A percentile compares a stretch with the other conserved stretches of the same genome.
phyloP scores from a whole-genome alignment of 1,139 yeast species.

The Taphrina flavorubra region DNA sequence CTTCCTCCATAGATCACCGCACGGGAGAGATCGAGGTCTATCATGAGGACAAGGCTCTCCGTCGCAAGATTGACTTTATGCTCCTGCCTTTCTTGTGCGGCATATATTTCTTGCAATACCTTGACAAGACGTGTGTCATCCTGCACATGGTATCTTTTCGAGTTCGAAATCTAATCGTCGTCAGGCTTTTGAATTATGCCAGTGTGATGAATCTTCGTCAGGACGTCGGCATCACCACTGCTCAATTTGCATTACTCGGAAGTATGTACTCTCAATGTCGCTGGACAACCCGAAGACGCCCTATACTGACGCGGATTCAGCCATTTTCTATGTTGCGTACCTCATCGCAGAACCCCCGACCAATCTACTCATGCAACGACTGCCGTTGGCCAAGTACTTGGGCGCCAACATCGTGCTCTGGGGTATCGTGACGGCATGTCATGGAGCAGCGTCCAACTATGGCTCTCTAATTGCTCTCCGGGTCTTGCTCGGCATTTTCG shows the following conservation, averaged over 20 bases:
- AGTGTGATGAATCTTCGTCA: slow-evolving; percentile 63
- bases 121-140: slow-evolving; percentile 60
- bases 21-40: slow-evolving; percentile 20
- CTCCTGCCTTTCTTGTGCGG: slow-evolving; percentile 40
- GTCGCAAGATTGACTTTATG: slow-evolving; percentile 42
- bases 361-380: slow-evolving; percentile 59
- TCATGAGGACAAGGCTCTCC: slow-evolving; percentile 44
- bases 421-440: slow-evolving; percentile 59
- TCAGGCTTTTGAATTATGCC: slow-evolving; percentile 54
- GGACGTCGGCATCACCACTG: slow-evolving; percentile 51
- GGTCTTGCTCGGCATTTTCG: slow-evolving; percentile 62
- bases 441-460: slow-evolving; percentile 58
- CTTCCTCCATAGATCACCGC: not conserved
- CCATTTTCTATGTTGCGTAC: slow-evolving; percentile 64
- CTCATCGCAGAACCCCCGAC: slow-evolving; percentile 62
- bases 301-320: not conserved
- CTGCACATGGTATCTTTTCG: not conserved
- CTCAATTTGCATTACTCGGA: slow-evolving; percentile 61
- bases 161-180: not conserved
- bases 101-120: slow-evolving; percentile 60
- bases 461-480: slow-evolving; percentile 54
- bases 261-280: slow-evolving; percentile 48
- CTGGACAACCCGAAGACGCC: too few species aligned
- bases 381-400: slow-evolving; percentile 61
- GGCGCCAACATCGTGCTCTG: slow-evolving; percentile 58